Evolutionary conservation across 2,329 filamentous ascomycete species (phyloP).

Genomic region (Alternaria dauci): DNA sequence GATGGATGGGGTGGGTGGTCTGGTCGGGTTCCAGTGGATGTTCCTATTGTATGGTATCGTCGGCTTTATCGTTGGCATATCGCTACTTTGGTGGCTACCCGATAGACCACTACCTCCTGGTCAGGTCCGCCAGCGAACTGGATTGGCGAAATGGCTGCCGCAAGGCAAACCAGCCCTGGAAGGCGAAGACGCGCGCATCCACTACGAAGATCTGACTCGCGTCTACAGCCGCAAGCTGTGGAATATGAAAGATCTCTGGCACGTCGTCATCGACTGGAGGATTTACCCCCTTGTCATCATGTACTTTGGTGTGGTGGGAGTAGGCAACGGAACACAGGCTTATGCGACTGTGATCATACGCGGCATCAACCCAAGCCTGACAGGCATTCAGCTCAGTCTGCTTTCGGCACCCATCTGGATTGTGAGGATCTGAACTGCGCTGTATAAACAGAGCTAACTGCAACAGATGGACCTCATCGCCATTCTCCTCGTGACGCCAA

Average conservation of each 20-base stretch:
- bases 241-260: conserved; percentile 73
- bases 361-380: conserved; percentile 77
- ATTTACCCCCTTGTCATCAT: conserved; percentile 86
- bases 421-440: conserved; percentile 58
- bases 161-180: conserved; percentile 73
- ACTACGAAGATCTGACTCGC: conserved; percentile 82
- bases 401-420: conserved; percentile 94
- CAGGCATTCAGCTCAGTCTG: conserved; percentile 77
- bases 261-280: conserved; percentile 83
- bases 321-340: conserved; percentile 87
- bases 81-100: conserved; percentile 88
- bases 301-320: conserved; percentile 95
- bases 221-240: conserved; percentile 81
- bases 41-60: conserved; percentile 86
- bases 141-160: conserved; percentile 72
- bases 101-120: conserved; percentile 81
- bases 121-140: conserved; percentile 60
- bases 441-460: conserved; percentile 15
- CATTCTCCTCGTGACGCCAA: conserved; percentile 83
- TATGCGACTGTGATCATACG: conserved; percentile 89
- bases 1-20: conserved; percentile 80
- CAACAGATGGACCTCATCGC: conserved; percentile 82
- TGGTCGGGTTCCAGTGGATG: conserved; percentile 92
- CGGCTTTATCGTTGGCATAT: conserved; percentile 74
- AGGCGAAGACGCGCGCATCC: conserved; percentile 79